Evolutionary conservation across 2,329 filamentous ascomycete genomes (phyloP).

Genomic region (Botrytis fragariae): DNA sequence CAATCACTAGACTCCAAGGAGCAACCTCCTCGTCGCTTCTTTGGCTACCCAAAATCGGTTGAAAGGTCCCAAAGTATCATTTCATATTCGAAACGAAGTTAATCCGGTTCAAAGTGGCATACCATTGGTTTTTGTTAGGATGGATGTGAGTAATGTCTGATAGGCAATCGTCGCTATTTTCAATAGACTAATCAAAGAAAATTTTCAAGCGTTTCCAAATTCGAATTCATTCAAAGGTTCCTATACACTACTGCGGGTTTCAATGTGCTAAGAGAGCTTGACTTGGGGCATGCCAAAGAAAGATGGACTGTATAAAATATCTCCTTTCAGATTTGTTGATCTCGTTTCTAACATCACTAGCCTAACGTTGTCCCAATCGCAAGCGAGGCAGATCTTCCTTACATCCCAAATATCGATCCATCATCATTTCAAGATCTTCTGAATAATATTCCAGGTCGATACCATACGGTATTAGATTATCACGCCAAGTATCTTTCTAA

Average conservation of each 20-base stretch:
- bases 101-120: slow-evolving; percentile 57
- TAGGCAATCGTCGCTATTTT: no score
- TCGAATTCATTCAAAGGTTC: slow-evolving; percentile 58
- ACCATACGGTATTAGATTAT: slow-evolving; percentile 73
- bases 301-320: slow-evolving; percentile 48
- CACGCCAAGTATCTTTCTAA: slow-evolving; percentile 70
- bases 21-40: background rate
- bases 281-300: slow-evolving; percentile 45
- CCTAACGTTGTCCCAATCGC: no score
- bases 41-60: slow-evolving; percentile 32
- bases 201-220: slow-evolving; percentile 60
- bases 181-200: no score
- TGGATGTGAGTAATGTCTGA: slow-evolving; percentile 55
- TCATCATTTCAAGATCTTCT: slow-evolving; percentile 45
- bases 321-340: background rate
- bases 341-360: background rate
- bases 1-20: background rate
- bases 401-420: slow-evolving; percentile 42
- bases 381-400: no score
- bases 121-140: slow-evolving; percentile 58
- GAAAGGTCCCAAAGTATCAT: slow-evolving; percentile 31
- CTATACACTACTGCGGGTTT: slow-evolving; percentile 69
- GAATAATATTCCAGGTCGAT: slow-evolving; percentile 54
- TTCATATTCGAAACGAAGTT: background rate
- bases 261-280: slow-evolving; percentile 46